Evolutionary conservation across 179 eudicot species (phyloP).

Genomic region (Heliamphora pulchella): DNA sequence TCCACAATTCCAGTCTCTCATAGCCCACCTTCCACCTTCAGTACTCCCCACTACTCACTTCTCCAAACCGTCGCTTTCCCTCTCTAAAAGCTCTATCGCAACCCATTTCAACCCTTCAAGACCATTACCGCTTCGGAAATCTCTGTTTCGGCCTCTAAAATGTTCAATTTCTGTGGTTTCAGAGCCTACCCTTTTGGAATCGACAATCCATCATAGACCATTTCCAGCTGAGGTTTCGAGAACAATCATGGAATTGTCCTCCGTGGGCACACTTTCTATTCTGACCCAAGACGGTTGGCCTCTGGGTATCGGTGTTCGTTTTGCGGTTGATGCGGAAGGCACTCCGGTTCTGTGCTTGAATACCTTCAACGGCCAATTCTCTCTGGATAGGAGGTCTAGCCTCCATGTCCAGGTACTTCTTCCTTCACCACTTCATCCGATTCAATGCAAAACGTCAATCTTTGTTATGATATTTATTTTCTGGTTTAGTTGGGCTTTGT

Average conservation of each 20-base stretch:
- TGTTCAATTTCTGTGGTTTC: slow-evolving; percentile 43
- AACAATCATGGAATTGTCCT: slow-evolving; percentile 78
- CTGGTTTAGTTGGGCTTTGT: not conserved
- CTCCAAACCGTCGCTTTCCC: slow-evolving; percentile 22
- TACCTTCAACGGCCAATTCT: slow-evolving; percentile 26
- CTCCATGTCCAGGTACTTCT: slow-evolving; percentile 71
- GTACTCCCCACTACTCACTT: slow-evolving; percentile 25
- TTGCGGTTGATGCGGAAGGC: slow-evolving; percentile 58
- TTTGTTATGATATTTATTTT: not conserved
- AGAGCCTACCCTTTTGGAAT: slow-evolving; percentile 28
- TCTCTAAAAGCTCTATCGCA: slow-evolving; percentile 9
- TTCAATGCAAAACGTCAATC: not conserved
- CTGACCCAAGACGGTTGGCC: slow-evolving; percentile 68
- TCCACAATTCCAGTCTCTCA: slow-evolving; percentile 32
- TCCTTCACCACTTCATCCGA: not conserved
- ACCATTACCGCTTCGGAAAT: slow-evolving; percentile 27
- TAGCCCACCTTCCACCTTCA: slow-evolving; percentile 31
- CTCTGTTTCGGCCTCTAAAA: slow-evolving; percentile 21
- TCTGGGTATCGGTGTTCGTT: slow-evolving; percentile 68
- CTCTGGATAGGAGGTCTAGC: slow-evolving; percentile 41
- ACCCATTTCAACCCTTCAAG: slow-evolving; percentile 16
- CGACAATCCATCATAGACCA: slow-evolving; percentile 36
- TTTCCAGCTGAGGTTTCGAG: slow-evolving; percentile 82
- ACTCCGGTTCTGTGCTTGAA: slow-evolving; percentile 52
- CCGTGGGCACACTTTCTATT: slow-evolving; percentile 59